phyloP scores from a whole-genome alignment of 768 basidiomycete genomes.

The Boletus speciosus region DNA sequence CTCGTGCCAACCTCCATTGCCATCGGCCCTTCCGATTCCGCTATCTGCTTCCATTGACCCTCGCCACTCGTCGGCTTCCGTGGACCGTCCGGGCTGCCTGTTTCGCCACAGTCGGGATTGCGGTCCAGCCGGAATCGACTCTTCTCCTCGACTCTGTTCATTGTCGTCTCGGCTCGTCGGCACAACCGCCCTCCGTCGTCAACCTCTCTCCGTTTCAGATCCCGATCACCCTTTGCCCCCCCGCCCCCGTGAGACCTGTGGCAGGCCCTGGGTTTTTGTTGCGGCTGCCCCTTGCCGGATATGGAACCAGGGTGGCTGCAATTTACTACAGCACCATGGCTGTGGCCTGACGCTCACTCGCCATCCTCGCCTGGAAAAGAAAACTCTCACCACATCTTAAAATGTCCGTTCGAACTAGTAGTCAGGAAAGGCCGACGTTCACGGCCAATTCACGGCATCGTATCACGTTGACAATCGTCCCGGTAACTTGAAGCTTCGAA shows the following conservation, averaged over 20 bases:
- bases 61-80: neutral
- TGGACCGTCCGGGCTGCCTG: neutral
- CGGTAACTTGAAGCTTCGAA: slow-evolving; percentile 13
- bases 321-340: neutral
- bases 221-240: slow-evolving; percentile 4
- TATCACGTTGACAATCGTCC: neutral
- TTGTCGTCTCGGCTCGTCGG: no score
- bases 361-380: neutral
- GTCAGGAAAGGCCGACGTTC: neutral
- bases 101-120: neutral
- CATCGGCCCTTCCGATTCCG: slow-evolving; percentile 31
- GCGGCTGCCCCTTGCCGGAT: slow-evolving; percentile 10
- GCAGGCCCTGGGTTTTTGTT: slow-evolving; percentile 6
- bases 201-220: slow-evolving; percentile 1
- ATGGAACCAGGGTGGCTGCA: slow-evolving; percentile 8
- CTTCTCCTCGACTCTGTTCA: neutral
- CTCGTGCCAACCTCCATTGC: slow-evolving; percentile 23
- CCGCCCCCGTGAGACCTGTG: neutral
- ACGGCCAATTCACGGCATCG: slow-evolving; percentile 18
- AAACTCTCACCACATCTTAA: slow-evolving; percentile 2
- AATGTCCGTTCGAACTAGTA: neutral
- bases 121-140: slow-evolving; percentile 8
- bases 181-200: no score
- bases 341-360: neutral
- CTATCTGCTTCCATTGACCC: slow-evolving; percentile 23